Evolutionary conservation across 1,284 basidiomycete genomes (phyloP).

Genomic region (Coniferiporia weirii): DNA sequence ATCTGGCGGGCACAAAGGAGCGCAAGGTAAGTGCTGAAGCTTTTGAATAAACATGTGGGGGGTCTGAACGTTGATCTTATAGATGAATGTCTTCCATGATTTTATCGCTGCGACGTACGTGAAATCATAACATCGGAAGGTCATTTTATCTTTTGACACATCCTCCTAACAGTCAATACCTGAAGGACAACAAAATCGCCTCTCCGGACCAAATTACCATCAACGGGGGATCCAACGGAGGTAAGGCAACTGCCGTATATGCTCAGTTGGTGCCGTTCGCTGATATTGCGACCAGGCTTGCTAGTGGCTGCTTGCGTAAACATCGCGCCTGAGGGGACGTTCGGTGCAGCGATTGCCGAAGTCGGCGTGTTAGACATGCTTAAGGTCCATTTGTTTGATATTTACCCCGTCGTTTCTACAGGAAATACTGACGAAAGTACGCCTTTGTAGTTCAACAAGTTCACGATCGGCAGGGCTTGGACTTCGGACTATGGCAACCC

Average conservation of each 20-base stretch:
- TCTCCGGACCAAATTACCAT: conserved; percentile 72
- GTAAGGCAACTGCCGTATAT: conserved; percentile 29
- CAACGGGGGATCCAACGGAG: conserved; percentile 77
- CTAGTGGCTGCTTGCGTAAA: conserved; percentile 78
- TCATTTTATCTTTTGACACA: background rate
- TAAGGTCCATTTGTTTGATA: conserved; percentile 41
- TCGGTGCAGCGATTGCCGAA: conserved; percentile 76
- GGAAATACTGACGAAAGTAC: background rate
- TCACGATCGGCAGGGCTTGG: conserved; percentile 80
- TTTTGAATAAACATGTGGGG: conserved; percentile 15
- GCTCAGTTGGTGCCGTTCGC: background rate
- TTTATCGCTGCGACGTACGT: conserved; percentile 74
- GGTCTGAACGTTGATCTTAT: conserved; percentile 14
- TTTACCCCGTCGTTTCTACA: conserved; percentile 3
- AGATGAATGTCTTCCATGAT: conserved; percentile 78
- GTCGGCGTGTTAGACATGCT: conserved; percentile 82
- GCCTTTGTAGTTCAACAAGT: conserved; percentile 57
- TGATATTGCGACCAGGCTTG: conserved; percentile 42
- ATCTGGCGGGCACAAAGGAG: conserved; percentile 64
- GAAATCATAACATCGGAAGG: background rate
- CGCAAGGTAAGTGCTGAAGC: conserved; percentile 49
- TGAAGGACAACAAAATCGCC: conserved; percentile 68
- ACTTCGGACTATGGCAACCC: conserved; percentile 80
- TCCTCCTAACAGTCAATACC: conserved; percentile 46
- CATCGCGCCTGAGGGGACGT: conserved; percentile 70